A percentile compares a stretch with the other conserved stretches of the same genome.
Conservation (phyloP, 2,329 filamentous ascomycete species). For the Colletotrichum chrysophilum region DNA sequence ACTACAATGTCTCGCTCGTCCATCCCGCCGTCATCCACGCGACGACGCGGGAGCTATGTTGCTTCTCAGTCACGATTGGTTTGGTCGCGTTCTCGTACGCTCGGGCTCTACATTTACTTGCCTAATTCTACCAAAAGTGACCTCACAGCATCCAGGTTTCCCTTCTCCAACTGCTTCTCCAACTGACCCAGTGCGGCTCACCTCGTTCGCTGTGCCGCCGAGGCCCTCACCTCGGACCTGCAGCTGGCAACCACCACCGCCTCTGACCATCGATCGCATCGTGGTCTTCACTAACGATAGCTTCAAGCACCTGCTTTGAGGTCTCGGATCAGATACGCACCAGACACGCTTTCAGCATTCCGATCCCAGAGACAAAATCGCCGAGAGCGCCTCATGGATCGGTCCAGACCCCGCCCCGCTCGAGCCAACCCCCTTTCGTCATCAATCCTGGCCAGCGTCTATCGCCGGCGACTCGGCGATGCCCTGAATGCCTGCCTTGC, state of each 20-base stretch:
- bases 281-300: neutral
- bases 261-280: neutral
- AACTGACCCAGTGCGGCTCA: neutral
- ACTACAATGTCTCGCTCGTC: neutral
- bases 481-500: neutral
- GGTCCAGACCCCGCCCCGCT: slow-evolving; percentile 1
- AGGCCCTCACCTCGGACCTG: neutral
- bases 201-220: neutral
- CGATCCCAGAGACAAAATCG: neutral
- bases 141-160: neutral
- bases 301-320: neutral
- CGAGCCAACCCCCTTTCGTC: neutral
- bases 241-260: neutral
- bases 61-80: neutral
- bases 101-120: neutral
- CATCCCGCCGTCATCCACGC: neutral
- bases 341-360: neutral
- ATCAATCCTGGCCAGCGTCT: neutral
- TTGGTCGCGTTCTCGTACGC: neutral
- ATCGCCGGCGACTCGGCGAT: neutral
- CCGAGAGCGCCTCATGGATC: neutral
- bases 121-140: neutral
- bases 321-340: neutral
- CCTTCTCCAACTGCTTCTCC: neutral
- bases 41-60: neutral